Evolutionary conservation across 108 stramenopile species (phyloP), one percentile per base, ranked within the genome.

Genomic region (Bacterosira constricta): DNA sequence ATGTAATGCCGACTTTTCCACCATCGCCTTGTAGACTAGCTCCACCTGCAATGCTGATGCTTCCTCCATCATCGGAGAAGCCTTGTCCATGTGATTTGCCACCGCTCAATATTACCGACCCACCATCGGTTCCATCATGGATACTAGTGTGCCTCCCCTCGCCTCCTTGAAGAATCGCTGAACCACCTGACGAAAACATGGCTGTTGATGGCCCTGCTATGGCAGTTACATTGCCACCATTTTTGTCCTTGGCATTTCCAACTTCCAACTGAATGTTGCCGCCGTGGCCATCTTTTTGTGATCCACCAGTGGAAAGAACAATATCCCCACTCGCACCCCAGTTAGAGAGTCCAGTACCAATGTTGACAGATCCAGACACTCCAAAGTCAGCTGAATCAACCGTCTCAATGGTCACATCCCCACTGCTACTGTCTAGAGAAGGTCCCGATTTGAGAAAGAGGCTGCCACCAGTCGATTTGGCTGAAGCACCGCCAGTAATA

Each of bases 271-370:
- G 12, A 42, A 42, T 42, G 41, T 42, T 42, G 8, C 41, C 41
- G 41, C 41, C 41, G n/a, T 42, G 41, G n/a, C 41, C 41, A 42
- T 42, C 2, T 42, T 42, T 42, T 42, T 42, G 41, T 11, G 8
- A 12, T n/a, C 15, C 41, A 11, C 41, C 41, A 42, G 41, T 42
- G 8, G 39, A n/a, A 1, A 67, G 15, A 7, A 12, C n/a, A 21
- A 67, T 55, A 30, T 67, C 66, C 17, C 66, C 66, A n/a, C 66
- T 53, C 15, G 29, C 32, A 18, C 66, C 66, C 18, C 54, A 44
- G 1, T 26, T 41, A 12, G 45, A 29, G 3, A 4, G 18, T 26
- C 66, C 66, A 2, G 66, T 67, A 30, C 52, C 42, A 8, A 67
- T 67, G 29, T 31, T 54, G 53, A 67, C 41, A 13, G 39, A 2